phyloP scores from a whole-genome alignment of 129 eudicot species.

The Daucus carota region DH1_v3.0 NC_030386.2:3370001-3370500 shows the following conservation, averaged over 20 bases:
- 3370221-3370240: not conserved
- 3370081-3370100: too few relatives aligned
- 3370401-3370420: not conserved
- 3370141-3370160: constrained; percentile 34
- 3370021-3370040: not conserved
- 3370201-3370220: constrained; percentile 73
- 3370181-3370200: constrained; percentile 78
- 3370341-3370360: not conserved
- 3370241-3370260: not conserved
- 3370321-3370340: not conserved
- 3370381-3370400: not conserved
- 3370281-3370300: not conserved
- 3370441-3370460: constrained; percentile 73
- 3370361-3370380: not conserved
- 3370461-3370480: constrained; percentile 74
- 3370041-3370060: too few relatives aligned
- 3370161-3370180: constrained; percentile 73
- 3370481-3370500: constrained; percentile 91
- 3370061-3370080: too few relatives aligned
- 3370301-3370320: not conserved
- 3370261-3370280: not conserved
- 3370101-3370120: too few relatives aligned
- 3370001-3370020: not conserved
- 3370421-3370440: constrained; percentile 35
- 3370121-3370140: not conserved